Evolutionary conservation across 768 basidiomycete species (phyloP).

Genomic region (Phlebiopsis gigantea): DNA sequence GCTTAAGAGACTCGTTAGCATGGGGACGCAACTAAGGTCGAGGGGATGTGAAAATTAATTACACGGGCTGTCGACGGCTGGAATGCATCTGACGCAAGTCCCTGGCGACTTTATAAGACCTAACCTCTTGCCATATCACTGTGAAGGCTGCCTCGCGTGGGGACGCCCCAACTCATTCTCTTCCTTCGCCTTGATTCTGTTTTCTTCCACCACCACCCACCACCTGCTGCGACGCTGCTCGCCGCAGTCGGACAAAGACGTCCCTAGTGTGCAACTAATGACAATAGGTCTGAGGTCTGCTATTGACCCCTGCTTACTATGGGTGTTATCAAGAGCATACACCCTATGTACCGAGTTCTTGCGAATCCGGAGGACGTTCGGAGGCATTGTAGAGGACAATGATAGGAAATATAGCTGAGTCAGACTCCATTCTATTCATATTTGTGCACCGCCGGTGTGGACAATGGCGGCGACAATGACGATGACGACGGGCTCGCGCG

Average conservation of each 20-base stretch:
- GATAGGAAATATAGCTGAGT: not conserved
- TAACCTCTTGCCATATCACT: slow-evolving; percentile 16
- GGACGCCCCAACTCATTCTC: slow-evolving; percentile 14
- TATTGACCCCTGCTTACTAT: not conserved
- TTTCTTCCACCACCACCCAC: slow-evolving; percentile 1
- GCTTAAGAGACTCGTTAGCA: slow-evolving; percentile 1
- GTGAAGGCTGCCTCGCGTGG: slow-evolving; percentile 24
- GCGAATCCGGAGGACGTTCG: too few relatives aligned
- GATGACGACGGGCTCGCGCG: slow-evolving; percentile 13
- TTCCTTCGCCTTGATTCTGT: slow-evolving; percentile 6
- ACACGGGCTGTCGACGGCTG: slow-evolving; percentile 5
- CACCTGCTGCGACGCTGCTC: not conserved
- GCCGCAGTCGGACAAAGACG: too few relatives aligned
- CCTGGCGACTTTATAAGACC: slow-evolving; percentile 3
- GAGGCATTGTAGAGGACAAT: too few relatives aligned
- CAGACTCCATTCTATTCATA: not conserved
- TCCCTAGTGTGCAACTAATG: too few relatives aligned
- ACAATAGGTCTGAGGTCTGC: too few relatives aligned
- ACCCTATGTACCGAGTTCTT: too few relatives aligned
- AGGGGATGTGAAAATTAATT: not conserved
- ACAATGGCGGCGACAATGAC: not conserved
- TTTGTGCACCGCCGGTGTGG: not conserved
- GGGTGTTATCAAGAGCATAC: not conserved
- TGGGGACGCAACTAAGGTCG: not conserved
- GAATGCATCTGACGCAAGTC: slow-evolving; percentile 10